Conservation (phyloP, 306 rosid species). For the Castanopsis chinensis region DNA sequence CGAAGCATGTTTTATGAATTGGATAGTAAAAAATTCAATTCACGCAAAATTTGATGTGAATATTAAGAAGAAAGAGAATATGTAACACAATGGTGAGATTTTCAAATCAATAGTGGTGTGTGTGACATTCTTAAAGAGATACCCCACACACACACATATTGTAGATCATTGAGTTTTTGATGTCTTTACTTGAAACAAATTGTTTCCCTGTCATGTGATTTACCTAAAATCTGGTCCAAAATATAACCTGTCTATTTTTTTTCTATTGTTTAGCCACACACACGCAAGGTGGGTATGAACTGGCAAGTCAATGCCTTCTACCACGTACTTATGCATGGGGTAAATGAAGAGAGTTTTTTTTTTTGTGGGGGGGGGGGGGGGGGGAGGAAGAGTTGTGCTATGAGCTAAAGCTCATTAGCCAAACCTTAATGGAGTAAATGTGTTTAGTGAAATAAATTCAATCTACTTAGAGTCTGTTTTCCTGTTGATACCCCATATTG, state of each 20-base stretch:
- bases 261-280: neutral
- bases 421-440: neutral
- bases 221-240: neutral
- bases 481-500: neutral
- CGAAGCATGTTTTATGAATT: no score
- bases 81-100: no score
- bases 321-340: neutral
- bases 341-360: no score
- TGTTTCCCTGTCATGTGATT: neutral
- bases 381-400: neutral
- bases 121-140: no score
- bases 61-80: no score
- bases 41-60: no score
- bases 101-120: no score
- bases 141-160: neutral
- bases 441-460: neutral
- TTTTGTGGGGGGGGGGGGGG: no score
- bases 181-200: neutral
- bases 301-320: neutral
- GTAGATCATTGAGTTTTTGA: neutral
- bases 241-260: neutral
- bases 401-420: neutral
- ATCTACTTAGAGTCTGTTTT: neutral
- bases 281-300: neutral
- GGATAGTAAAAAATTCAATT: no score